Base-by-base conservation (phyloP, 306 rosid genomes). In the Vigna hirtella region DNA sequence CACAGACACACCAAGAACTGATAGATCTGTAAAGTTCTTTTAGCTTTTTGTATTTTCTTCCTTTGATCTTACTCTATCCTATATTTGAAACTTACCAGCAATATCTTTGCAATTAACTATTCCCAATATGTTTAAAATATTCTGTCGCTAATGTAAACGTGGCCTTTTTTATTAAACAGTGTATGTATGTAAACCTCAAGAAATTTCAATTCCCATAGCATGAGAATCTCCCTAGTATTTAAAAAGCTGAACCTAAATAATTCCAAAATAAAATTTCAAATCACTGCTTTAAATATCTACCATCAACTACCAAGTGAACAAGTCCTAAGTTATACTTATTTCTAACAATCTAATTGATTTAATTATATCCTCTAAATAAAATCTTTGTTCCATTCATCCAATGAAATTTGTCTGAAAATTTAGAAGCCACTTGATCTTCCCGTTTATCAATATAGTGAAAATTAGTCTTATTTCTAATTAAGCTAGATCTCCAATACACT, bases 1-100 rank as follows among this genome's bases (percentile, higher is more conserved):
- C 80, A 91, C 95, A 15, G 90, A 91, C 79, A 95, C 97, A 17
- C 98, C 98, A 75, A 92, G 98, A 86, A 95, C 97, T 36, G 98
- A 95, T 87, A 91, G 98, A 95, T 95, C 96, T 62, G 98, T 95
- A 82, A 49, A 59, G 81, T 73, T 74, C 22, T 74, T 74, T 63
- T 9, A 83, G 53, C 70, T 45, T 55, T 79, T 66, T 77, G 9
- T 40, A 53, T 24, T 6, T 38, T 69, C 55, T 24, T 4, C 28
- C 45, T 67, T 66, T 15, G 11, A n/a, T 71, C 20, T 51, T 47
- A 52, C 30, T 79, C 72, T 82, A 68, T 61, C 65, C 70, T 45
- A 18, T 50, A 72, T 59, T 53, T 70, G 66, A 47, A 56, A 13
- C 59, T 63, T 79, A 18, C n/a, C 43, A 59, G 66, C 80, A 70